A percentile compares a stretch with the other conserved stretches of the same genome.
Conservation (phyloP, 2,329 filamentous ascomycete genomes). For the Phialophora macrospora region DNA sequence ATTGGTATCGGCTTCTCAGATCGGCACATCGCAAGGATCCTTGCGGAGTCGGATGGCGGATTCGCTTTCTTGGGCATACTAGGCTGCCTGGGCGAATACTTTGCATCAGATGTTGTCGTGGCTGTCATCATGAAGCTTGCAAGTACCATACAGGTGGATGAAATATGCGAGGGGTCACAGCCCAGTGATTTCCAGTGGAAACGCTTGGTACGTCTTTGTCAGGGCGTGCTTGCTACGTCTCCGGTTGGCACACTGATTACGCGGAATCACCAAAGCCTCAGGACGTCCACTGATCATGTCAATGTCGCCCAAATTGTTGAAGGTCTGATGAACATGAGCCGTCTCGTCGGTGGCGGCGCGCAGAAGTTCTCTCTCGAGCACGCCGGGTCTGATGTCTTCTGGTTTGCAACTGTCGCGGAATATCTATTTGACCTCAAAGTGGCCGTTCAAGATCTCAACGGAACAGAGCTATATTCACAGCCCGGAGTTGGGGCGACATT, state of each 20-base stretch:
- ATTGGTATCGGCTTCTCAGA: slow-evolving; percentile 22
- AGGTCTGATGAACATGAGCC: slow-evolving; percentile 10
- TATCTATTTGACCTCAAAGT: slow-evolving; percentile 22
- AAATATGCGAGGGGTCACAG: not conserved
- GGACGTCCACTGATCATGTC: not conserved
- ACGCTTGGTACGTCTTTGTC: slow-evolving; percentile 18
- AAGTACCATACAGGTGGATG: not conserved
- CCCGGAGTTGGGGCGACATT: not conserved
- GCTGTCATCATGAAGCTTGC: slow-evolving; percentile 16
- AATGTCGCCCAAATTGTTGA: slow-evolving; percentile 12
- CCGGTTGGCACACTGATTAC: slow-evolving; percentile 16
- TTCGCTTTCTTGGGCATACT: slow-evolving; percentile 20
- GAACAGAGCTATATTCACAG: not conserved
- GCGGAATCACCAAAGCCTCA: not conserved
- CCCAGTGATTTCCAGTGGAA: slow-evolving; percentile 22
- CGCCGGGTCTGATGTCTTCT: slow-evolving; percentile 16
- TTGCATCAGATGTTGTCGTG: slow-evolving; percentile 17
- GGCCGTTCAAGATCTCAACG: slow-evolving; percentile 2
- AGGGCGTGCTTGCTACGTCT: slow-evolving; percentile 21
- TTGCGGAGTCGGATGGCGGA: slow-evolving; percentile 14
- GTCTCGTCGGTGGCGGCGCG: not conserved
- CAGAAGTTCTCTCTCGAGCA: slow-evolving; percentile 8
- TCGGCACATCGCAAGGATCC: slow-evolving; percentile 16
- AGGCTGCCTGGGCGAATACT: slow-evolving; percentile 19
- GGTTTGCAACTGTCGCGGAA: slow-evolving; percentile 24